phyloP scores from a whole-genome alignment of 2,329 filamentous ascomycete species.

The Trichophaea hybrida region DNA sequence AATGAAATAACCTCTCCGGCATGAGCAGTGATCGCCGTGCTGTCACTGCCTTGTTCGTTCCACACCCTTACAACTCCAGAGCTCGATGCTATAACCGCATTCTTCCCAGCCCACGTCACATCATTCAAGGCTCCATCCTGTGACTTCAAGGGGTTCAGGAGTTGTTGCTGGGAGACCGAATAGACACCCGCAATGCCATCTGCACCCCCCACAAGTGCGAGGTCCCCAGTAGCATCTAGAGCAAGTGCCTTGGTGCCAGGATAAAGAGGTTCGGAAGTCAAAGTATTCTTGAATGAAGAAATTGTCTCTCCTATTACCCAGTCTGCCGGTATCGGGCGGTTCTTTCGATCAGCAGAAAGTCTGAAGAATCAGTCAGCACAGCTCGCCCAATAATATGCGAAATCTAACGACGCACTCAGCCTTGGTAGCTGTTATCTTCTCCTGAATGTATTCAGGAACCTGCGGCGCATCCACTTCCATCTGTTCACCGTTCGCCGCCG shows the following conservation, averaged over 20 bases:
- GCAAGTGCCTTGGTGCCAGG: conserved; percentile 45
- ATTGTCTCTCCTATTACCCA: conserved; percentile 71
- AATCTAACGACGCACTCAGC: conserved; percentile 47
- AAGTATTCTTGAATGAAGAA: conserved; percentile 41
- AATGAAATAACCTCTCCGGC: conserved; percentile 66
- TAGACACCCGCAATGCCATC: conserved; percentile 64
- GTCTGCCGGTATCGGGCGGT: conserved; percentile 67
- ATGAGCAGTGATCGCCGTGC: conserved; percentile 62
- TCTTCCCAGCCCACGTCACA: conserved; percentile 49
- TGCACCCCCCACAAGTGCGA: conserved; percentile 60
- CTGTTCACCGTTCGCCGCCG: conserved; percentile 52
- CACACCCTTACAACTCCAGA: conserved; percentile 71
- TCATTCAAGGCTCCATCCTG: conserved; percentile 54
- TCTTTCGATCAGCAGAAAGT: conserved; percentile 76
- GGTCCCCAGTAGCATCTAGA: conserved; percentile 45
- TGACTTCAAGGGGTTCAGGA: conserved; percentile 51
- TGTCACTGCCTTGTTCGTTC: conserved; percentile 50
- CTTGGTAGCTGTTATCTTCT: conserved; percentile 66
- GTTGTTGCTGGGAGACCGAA: conserved; percentile 59
- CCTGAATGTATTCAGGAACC: conserved; percentile 55
- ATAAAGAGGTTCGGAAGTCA: conserved; percentile 44
- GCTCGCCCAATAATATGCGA: conserved; percentile 3
- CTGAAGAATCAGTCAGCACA: conserved; percentile 34
- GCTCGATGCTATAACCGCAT: conserved; percentile 57
- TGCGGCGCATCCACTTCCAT: conserved; percentile 84